phyloP scores from a whole-genome alignment of 148 eudicot genomes.

The Dysphania ambrosioides region DNA sequence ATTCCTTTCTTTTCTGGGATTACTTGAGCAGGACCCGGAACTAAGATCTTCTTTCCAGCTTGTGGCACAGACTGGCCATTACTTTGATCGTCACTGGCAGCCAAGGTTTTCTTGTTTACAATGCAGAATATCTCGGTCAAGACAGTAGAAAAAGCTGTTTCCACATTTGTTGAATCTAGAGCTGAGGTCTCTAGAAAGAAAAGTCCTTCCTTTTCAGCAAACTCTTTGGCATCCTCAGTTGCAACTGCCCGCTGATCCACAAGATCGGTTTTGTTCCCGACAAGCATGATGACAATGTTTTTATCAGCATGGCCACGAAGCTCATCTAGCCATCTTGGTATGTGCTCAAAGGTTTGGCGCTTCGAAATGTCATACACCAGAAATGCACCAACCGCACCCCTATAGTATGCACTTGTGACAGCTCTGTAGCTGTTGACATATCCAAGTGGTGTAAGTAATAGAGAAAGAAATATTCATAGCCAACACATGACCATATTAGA shows the following conservation, averaged over 20 bases:
- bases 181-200: constrained; percentile 85
- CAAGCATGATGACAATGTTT: constrained; percentile 81
- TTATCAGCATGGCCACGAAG: constrained; percentile 84
- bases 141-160: constrained; percentile 61
- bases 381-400: constrained; percentile 82
- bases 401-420: constrained; percentile 81
- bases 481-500: background rate
- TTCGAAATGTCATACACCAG: constrained; percentile 77
- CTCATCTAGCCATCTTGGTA: constrained; percentile 84
- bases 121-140: constrained; percentile 71
- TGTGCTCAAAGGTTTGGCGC: constrained; percentile 81
- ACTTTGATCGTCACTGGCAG: constrained; percentile 43
- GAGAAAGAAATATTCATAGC: background rate
- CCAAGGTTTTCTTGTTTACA: constrained; percentile 64
- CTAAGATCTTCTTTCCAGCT: constrained; percentile 60
- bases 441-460: background rate
- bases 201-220: constrained; percentile 74
- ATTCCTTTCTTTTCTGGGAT: constrained; percentile 49
- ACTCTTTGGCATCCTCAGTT: constrained; percentile 75
- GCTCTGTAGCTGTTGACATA: constrained; percentile 67
- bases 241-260: constrained; percentile 71
- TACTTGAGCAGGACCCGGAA: constrained; percentile 65
- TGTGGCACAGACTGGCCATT: constrained; percentile 48
- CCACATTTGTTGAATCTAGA: constrained; percentile 61
- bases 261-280: constrained; percentile 74